phyloP scores from a whole-genome alignment of 371 early-diverging fungal genomes.

The Lichtheimia ramosa region DNA sequence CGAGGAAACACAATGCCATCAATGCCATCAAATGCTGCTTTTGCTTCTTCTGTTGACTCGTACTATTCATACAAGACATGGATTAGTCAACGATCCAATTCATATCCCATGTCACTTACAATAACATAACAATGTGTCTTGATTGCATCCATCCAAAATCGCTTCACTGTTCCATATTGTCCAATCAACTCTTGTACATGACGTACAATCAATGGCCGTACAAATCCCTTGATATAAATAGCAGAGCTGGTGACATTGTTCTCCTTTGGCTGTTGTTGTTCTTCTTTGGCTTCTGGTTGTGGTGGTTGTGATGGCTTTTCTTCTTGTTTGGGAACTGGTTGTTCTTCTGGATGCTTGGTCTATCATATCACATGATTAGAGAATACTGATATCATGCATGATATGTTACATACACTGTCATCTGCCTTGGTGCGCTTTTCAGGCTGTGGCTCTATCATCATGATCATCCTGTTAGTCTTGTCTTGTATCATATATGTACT shows the following conservation, averaged over 20 bases:
- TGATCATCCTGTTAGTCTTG: not conserved
- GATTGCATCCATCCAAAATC: constrained; percentile 85
- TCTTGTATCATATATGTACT: not conserved
- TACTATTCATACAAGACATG: constrained; percentile 40
- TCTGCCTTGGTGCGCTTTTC: too few species aligned
- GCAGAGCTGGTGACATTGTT: constrained; percentile 26
- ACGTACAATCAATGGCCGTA: constrained; percentile 70
- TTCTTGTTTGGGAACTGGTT: too few species aligned
- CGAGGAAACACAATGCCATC: constrained; percentile 67
- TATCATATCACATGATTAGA: too few species aligned
- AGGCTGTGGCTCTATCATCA: too few species aligned
- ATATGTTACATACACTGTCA: too few species aligned
- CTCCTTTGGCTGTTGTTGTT: not conserved
- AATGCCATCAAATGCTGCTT: constrained; percentile 49
- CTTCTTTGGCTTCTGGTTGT: not conserved
- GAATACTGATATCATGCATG: too few species aligned
- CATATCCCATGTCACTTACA: constrained; percentile 35
- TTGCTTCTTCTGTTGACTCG: constrained; percentile 46
- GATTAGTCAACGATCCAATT: too few species aligned
- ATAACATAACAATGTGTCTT: constrained; percentile 85
- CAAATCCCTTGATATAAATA: constrained; percentile 73
- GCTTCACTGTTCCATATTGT: constrained; percentile 64
- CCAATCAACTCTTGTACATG: constrained; percentile 63
- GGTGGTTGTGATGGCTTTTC: too few species aligned
- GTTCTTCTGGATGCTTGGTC: too few species aligned